Base-by-base conservation (phyloP, 495 filamentous ascomycete genomes). In the Hapsidospora chrysogenum region DNA sequence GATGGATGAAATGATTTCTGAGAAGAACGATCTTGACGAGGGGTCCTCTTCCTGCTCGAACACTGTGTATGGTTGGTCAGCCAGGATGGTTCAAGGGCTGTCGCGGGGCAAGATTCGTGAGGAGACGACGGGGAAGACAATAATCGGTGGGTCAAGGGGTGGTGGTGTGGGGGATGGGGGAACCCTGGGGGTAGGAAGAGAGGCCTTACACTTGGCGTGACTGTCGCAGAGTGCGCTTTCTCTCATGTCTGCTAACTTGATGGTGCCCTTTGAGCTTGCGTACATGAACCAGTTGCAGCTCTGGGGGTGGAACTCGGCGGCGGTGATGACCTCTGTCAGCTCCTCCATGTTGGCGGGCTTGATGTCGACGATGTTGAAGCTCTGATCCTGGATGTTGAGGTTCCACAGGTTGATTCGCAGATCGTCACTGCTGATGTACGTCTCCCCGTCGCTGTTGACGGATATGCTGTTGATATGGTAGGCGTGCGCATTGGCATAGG, bases 201-300 rank as follows among this genome's bases (percentile, higher is more conserved):
- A 18, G 30, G 26, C 25, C 83, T 48, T 74, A 96, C 89, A 64
- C 56, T 97, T 97, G 16, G 82, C 75, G 51, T 97, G 89, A 47
- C 89, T 73, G 52, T 97, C 89, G 54, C 89, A 97, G 37, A 97
- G 63, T 23, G 89, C 89, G 41, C 85, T 87, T 63, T 93, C 78
- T 39, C 89, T 69, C 89, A 97, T 97, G 51, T 97, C 89, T 21
- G 89, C 89, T 36, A 97, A 67, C 63, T 97, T 97, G 63, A 97
- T 96, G 9, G 89, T 97, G 36, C 89, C 89, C 58, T 97, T 97
- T 33, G 86, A 95, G 53, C 87, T 95, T 38, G 89, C 89, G 53
- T 97, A 97, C 92, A 97, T 97, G 60, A 97, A 97, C 85, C 83
- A 93, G 57, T 97, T 97, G 64, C 89, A 97, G 64, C 87, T 93